Conservation (phyloP, 129 eudicot species). For the Centrapalus pauciflorus region DNA sequence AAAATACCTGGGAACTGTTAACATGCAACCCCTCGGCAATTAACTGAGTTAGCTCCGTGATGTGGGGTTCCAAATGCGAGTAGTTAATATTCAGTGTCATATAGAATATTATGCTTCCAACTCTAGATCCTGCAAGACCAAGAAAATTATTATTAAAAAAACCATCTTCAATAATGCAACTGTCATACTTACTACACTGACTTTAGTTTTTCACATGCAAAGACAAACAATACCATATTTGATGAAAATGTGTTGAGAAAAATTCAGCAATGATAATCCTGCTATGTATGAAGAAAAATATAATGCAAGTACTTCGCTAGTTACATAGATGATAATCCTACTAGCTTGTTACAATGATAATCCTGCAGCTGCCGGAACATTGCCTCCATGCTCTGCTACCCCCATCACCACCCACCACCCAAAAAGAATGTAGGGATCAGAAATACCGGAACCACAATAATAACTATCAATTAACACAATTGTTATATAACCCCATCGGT, state of each 20-base stretch:
- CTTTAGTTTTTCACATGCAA: not conserved
- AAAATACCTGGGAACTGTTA: constrained; percentile 64
- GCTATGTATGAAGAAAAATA: no score
- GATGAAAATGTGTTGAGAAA: no score
- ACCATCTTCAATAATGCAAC: not conserved
- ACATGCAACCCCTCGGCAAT: constrained; percentile 64
- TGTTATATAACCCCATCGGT: no score
- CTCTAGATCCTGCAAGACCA: constrained; percentile 48
- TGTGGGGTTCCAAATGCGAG: constrained; percentile 53
- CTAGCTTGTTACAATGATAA: no score
- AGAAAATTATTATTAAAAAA: not conserved
- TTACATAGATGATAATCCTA: no score
- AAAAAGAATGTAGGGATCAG: no score
- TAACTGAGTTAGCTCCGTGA: constrained; percentile 48
- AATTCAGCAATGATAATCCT: no score
- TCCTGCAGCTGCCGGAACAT: no score
- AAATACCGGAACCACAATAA: no score
- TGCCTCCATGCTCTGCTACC: no score
- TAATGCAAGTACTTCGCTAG: not conserved
- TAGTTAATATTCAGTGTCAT: constrained; percentile 48
- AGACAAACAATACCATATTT: not conserved
- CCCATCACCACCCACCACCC: no score
- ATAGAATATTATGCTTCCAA: constrained; percentile 59
- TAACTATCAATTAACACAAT: no score
- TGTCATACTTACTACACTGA: not conserved